Percentiles rank a stretch among this genome's conserved stretches.
Evolutionary conservation across 2,329 filamentous ascomycete species (phyloP).

Genomic region (Biscogniauxia mediterranea): DNA sequence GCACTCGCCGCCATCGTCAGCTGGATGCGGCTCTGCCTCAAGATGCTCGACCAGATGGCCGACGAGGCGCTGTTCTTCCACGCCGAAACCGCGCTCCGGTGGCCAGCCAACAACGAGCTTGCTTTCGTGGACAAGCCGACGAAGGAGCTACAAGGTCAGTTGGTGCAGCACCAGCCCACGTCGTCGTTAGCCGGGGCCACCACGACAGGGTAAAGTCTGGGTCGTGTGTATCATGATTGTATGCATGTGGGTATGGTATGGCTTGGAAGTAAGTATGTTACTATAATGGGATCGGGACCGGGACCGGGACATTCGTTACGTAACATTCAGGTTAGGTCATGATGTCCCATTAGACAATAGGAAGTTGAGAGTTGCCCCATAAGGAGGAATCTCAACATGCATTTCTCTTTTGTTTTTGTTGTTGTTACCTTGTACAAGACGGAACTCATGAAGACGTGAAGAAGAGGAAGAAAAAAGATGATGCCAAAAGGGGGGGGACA

Average conservation of each 20-base stretch:
- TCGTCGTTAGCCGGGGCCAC: not conserved
- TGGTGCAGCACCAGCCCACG: conserved; percentile 13
- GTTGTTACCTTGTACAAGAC: not conserved
- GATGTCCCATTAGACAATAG: not conserved
- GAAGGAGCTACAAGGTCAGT: conserved; percentile 37
- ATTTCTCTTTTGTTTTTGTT: not conserved
- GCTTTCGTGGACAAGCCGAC: conserved; percentile 40
- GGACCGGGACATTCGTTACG: not conserved
- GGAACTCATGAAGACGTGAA: not conserved
- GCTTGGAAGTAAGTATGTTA: not conserved
- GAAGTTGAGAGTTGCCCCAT: not conserved
- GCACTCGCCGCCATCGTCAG: conserved; percentile 53
- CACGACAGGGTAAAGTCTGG: conserved; percentile 6
- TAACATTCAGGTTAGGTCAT: not conserved
- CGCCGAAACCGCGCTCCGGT: conserved; percentile 42
- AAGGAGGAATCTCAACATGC: not conserved
- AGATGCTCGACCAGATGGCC: conserved; percentile 47
- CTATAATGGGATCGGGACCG: not conserved
- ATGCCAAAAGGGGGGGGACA: too few relatives aligned
- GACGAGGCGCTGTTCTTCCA: conserved; percentile 40
- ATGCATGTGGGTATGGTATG: not conserved
- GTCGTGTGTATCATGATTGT: conserved; percentile 3
- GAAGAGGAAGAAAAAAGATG: not conserved
- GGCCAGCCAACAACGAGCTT: conserved; percentile 38
- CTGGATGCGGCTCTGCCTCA: conserved; percentile 52